Base-by-base conservation (phyloP, 805 yeast species). In the Monosporozyma unispora region DNA sequence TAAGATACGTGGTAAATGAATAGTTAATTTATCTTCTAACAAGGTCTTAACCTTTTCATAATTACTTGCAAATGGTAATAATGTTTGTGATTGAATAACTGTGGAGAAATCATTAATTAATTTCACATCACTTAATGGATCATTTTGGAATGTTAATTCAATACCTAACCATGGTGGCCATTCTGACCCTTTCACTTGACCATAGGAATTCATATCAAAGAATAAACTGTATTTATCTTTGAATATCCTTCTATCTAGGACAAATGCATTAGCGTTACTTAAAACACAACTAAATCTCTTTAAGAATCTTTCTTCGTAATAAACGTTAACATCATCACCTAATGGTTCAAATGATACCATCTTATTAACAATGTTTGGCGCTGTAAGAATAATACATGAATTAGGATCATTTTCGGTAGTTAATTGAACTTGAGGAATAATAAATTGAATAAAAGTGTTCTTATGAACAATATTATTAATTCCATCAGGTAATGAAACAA, bases 131-230 rank as follows among this genome's bases (percentile, higher is more conserved):
- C 68, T 59, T 51, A 79, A 66, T 1, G 73, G 58, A 0, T 74
- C 71, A 18, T 77, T 71, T 46, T 81, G 80, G 53, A 79, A 76
- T 53, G 86, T 79, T 21, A 82, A 70, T 58, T 87, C 95, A 45
- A 79, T 62, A 1, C 90, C 88, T 31, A 89, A 64, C 88, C 96
- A 90, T 0, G 96, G 95, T 2, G 96, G 25, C 97, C 96, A 90
- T 18, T 70, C 69, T 3, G 66, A 50, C 4, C 54, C 54, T 7
- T 53, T 51, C 5, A 59, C 64, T 2, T 85, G 76, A 0, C 96
- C 93, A 66, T 87, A 89, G 2, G 77, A 69, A 11, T 67, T 65
- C 11, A 69, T 66, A 41, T 77, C 74, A 56, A 76, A 74, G 29
- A 73, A 70, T 9, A 74, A 57, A 46, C 72, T 72, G 4, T 73